A percentile compares a stretch with the other conserved stretches of the same genome.
Evolutionary conservation across 2,329 filamentous ascomycete genomes (phyloP).

Genomic region (Ambrosiella xylebori): DNA sequence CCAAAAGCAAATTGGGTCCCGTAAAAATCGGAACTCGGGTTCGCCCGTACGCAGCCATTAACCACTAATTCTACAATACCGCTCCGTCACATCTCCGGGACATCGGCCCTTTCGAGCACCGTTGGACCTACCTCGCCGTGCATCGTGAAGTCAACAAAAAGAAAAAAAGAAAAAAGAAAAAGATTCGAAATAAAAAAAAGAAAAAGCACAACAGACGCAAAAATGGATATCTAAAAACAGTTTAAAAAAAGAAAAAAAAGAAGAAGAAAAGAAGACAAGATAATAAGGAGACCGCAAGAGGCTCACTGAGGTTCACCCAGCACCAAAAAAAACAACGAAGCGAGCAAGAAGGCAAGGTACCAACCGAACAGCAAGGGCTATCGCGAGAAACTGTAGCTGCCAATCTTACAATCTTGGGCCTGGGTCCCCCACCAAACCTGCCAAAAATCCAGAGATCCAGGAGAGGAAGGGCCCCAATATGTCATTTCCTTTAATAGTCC

Average conservation of each 20-base stretch:
- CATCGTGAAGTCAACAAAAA: conserved; percentile 8
- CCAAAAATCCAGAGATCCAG: neutral
- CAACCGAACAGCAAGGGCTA: too few species aligned
- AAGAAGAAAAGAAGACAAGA: conserved; percentile 2
- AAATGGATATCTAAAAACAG: conserved; percentile 4
- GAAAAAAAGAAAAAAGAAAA: conserved; percentile 1
- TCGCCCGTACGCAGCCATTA: neutral
- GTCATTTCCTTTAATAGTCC: neutral
- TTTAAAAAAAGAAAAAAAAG: conserved; percentile 4
- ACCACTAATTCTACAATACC: neutral
- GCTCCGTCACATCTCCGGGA: neutral
- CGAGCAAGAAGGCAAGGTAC: too few species aligned
- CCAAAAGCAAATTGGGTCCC: neutral
- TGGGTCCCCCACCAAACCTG: too few species aligned
- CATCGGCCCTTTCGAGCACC: conserved; percentile 33
- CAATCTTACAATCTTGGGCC: too few species aligned
- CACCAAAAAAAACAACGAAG: neutral
- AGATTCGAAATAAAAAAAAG: neutral
- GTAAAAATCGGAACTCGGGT: neutral
- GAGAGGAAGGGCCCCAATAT: neutral
- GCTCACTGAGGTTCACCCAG: neutral
- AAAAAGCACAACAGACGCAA: conserved; percentile 5
- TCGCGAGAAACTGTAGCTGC: too few species aligned
- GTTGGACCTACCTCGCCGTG: conserved; percentile 12
- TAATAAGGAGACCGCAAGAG: neutral